Evolutionary conservation across 2,329 filamentous ascomycete genomes (phyloP), one percentile per base, ranked within the genome.

Genomic region (Paraphaeosphaeria sporulosa): DNA sequence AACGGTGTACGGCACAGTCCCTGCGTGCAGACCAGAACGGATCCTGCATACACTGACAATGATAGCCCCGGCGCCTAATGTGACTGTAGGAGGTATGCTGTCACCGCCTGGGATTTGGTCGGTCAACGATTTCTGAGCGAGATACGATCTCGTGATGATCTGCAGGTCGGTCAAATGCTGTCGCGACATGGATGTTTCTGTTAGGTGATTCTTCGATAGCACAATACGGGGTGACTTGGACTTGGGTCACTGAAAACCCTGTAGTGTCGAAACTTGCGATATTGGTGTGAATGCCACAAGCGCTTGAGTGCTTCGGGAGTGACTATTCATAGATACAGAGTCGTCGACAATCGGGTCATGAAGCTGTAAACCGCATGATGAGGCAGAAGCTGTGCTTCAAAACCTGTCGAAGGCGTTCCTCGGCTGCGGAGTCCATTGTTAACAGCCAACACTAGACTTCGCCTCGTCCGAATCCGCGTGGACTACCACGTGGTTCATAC

Each of bases 61-160:
- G 15, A 40, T 17, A 53, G 50, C 17, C 23, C 50, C 34, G 30
- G 50, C 50, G 50, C 50, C 40, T 53, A 42, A 36, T 50, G n/a
- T 50, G 30, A 32, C 15, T 19, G 5, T 50, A 4, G 44, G 15
- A 34, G 12, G 17, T 30, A 8, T 49, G 30, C n/a, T 13, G 27
- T 34, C 47, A 50, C 47, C 21, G 10, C 47, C 23, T 13, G 13
- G 4, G 30, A 36, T 6, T 12, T 50, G 8, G 30, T n/a, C 27
- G 4, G 19, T 23, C 42, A 44, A 44, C 7, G 17, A 13, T 19
- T n/a, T 13, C 7, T 17, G 17, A 40, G 38, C 38, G 15, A n/a
- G n/a, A 17, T 40, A 40, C 5, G 2, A n/a, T n/a, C 38, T 40
- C 38, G 38, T n/a, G 7, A 8, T 15, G n/a, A 40, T 8, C 2